phyloP scores from a whole-genome alignment of 345 rosid genomes.

The Salix arbutifolia region DNA sequence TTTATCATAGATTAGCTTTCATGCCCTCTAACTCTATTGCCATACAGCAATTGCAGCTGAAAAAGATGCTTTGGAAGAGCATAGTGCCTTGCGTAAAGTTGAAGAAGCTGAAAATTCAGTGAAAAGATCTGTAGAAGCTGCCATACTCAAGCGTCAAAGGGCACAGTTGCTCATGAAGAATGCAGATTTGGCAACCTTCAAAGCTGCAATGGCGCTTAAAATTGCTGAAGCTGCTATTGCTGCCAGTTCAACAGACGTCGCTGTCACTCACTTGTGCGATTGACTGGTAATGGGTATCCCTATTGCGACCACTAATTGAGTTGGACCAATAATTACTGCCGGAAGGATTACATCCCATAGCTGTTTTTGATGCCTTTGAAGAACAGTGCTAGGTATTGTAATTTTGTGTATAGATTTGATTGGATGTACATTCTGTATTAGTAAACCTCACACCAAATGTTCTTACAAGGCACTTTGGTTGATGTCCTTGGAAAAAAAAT shows the following conservation, averaged over 20 bases:
- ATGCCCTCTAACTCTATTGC: background rate
- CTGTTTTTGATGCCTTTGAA: conserved; percentile 21
- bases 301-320: background rate
- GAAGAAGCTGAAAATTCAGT: conserved; percentile 55
- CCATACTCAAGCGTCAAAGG: conserved; percentile 49
- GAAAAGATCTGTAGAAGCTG: conserved; percentile 36
- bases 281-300: conserved; percentile 12
- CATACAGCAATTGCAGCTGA: conserved; percentile 42
- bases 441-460: conserved; percentile 31
- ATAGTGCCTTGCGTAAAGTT: conserved; percentile 30
- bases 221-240: conserved; percentile 60
- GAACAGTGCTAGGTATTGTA: conserved; percentile 18
- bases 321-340: background rate
- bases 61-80: conserved; percentile 47
- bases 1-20: background rate
- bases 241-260: conserved; percentile 30
- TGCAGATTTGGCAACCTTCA: conserved; percentile 82
- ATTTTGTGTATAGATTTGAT: conserved; percentile 44
- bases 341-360: conserved; percentile 9
- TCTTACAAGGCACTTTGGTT: conserved; percentile 14
- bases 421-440: conserved; percentile 43
- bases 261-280: conserved; percentile 29
- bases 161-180: conserved; percentile 71
- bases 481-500: background rate
- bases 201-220: conserved; percentile 58